Base-by-base conservation (phyloP, 768 basidiomycete genomes). In the Crassisporium funariophilum region DNA sequence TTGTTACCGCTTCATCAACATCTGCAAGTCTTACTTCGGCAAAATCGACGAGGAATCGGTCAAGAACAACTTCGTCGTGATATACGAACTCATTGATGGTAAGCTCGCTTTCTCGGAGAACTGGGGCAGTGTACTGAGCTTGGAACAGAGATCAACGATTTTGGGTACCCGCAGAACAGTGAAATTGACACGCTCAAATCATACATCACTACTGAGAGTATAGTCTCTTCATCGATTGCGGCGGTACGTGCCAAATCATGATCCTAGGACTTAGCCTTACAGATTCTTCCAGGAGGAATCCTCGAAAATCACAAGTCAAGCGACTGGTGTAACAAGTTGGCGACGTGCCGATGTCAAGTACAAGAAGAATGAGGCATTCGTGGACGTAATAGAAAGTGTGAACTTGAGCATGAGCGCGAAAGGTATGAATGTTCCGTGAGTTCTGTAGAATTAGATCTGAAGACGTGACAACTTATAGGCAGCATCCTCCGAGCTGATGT, bases 311-410 rank as follows among this genome's bases (percentile, higher is more conserved):
- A 98, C 97, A 0, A 84, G 82, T 8, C 97, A 99, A 73, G 95
- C 97, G 7, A 99, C 97, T 0, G 97, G 97, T 1, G 87, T 91
- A 21, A 98, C 90, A 23, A 95, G 88, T 64, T 99, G 97, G 97
- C 75, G 97, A 33, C 77, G 95, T 47, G 86, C 83, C 12, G 97
- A 98, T 61, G 95, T 98, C 60, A 95, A 95, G 66, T 98, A 99
- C 69, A 89, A 97, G 75, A 99, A 98, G 79, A 99, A 99, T 55
- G 97, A 99, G 62, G 97, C 97, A 0, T 99, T 98, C 56, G 95
- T 99, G n/a, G 97, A 99, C 62, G 97, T 99, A 7, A 90, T 99
- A 35, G 97, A 99, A 72, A 91, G 81, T 2, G 91, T 99, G 51
- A 98, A 99, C 61, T 66, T 98, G 44, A 86, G 91, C 57, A 97